Conservation (phyloP, 257 asterid genomes). For the Mitragyna speciosa region DNA sequence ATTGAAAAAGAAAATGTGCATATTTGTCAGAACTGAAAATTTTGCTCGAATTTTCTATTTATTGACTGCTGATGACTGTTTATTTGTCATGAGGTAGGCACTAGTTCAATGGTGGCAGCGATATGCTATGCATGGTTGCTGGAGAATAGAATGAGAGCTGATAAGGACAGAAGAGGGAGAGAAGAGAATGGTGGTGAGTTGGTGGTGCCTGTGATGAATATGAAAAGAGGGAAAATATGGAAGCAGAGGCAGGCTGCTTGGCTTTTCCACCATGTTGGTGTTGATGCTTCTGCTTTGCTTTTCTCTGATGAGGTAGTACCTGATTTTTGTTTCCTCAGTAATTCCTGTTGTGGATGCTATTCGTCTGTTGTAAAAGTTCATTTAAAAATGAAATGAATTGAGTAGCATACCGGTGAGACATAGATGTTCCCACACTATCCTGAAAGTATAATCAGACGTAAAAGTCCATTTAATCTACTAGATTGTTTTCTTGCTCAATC, state of each 20-base stretch:
- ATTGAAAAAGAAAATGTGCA: background rate
- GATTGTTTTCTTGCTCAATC: no score
- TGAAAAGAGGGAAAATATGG: slow-evolving; percentile 75
- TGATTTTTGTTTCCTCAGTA: background rate
- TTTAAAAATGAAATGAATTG: background rate
- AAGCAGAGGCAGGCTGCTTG: slow-evolving; percentile 74
- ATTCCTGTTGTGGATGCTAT: background rate
- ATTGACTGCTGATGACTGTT: background rate
- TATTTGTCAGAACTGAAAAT: background rate
- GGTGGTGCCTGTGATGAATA: slow-evolving; percentile 75
- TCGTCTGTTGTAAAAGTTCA: background rate
- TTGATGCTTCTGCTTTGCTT: slow-evolving; percentile 65
- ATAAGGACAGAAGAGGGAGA: slow-evolving; percentile 32
- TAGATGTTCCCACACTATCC: background rate
- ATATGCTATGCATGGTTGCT: slow-evolving; percentile 74
- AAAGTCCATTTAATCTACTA: no score
- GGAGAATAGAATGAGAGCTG: slow-evolving; percentile 41
- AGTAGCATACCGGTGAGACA: background rate
- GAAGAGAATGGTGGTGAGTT: slow-evolving; percentile 32
- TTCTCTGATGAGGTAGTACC: slow-evolving; percentile 68
- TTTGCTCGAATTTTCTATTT: background rate
- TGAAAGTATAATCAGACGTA: background rate
- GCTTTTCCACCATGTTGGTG: slow-evolving; percentile 68
- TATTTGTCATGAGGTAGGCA: slow-evolving; percentile 40
- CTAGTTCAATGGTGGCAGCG: slow-evolving; percentile 92